Percentiles rank a stretch among this genome's conserved stretches.
Evolutionary conservation across 2,329 filamentous ascomycete species (phyloP).

Genomic region (Xenoacremonium recifei): DNA sequence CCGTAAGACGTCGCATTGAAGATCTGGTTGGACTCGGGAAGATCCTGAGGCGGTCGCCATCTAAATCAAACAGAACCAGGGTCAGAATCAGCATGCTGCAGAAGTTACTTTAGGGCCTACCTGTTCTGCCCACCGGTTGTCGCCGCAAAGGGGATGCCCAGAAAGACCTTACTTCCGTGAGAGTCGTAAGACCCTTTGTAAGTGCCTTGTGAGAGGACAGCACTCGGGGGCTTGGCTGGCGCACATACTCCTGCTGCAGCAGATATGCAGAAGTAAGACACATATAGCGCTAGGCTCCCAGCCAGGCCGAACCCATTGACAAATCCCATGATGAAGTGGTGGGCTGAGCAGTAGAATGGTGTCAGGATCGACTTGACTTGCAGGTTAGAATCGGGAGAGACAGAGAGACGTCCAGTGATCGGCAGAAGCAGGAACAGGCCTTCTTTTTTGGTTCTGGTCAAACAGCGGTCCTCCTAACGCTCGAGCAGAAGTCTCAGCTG

Average conservation of each 20-base stretch:
- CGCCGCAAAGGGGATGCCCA: slow-evolving; percentile 39
- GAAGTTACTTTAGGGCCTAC: slow-evolving; percentile 5
- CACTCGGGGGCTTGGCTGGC: slow-evolving; percentile 6
- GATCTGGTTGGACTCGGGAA: slow-evolving; percentile 10
- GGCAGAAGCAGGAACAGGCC: too few species aligned
- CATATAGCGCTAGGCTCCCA: slow-evolving; percentile 15
- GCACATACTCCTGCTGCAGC: slow-evolving; percentile 1
- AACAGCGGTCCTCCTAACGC: too few species aligned
- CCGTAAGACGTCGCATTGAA: slow-evolving; percentile 18
- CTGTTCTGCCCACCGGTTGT: slow-evolving; percentile 39
- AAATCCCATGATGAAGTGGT: slow-evolving; percentile 17
- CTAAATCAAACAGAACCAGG: slow-evolving; percentile 1
- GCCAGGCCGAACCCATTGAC: slow-evolving; percentile 7
- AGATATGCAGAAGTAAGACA: slow-evolving; percentile 8
- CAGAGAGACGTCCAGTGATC: too few species aligned
- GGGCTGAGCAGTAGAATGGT: slow-evolving; percentile 9
- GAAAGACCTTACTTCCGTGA: slow-evolving; percentile 32
- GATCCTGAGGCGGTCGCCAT: slow-evolving; percentile 20
- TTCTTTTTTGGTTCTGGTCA: too few species aligned
- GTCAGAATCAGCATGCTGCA: slow-evolving; percentile 3
- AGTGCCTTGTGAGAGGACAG: slow-evolving; percentile 26
- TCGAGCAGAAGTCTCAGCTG: too few species aligned
- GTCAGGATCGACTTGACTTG: slow-evolving; percentile 16
- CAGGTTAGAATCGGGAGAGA: too few species aligned
- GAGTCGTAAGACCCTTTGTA: slow-evolving; percentile 36